Evolutionary conservation across 169 alveolate genomes (phyloP).

Genomic region (Eimeria sp.): DNA sequence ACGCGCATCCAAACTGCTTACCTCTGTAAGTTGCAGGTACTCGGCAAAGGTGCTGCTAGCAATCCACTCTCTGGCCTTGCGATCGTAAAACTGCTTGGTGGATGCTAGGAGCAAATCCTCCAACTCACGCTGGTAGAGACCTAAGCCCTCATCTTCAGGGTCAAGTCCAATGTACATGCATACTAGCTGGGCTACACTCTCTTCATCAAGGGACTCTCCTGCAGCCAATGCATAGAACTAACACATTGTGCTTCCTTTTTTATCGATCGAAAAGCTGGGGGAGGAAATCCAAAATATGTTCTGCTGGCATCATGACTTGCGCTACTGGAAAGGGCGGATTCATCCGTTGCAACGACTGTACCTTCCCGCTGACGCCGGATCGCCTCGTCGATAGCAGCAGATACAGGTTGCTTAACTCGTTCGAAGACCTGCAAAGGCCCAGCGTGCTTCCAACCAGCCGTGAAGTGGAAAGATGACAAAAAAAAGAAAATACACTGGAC

Average conservation of each 20-base stretch:
- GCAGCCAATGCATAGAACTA: neutral
- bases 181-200: conserved; percentile 68
- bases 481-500: neutral
- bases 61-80: conserved; percentile 84
- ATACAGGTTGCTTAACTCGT: conserved; percentile 70
- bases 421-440: conserved; percentile 74
- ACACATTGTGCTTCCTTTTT: neutral
- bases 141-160: conserved; percentile 79
- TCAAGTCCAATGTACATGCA: conserved; percentile 82
- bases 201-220: conserved; percentile 78
- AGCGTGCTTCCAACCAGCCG: neutral
- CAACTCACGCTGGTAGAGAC: conserved; percentile 83
- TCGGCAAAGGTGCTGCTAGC: conserved; percentile 83
- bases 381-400: conserved; percentile 79
- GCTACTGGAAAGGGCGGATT: neutral
- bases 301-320: neutral
- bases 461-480: neutral
- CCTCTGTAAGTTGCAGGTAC: conserved; percentile 85
- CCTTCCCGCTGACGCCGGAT: conserved; percentile 83
- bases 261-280: neutral
- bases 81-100: conserved; percentile 81
- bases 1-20: neutral
- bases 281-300: neutral
- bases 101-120: conserved; percentile 84
- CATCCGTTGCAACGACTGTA: neutral